Conservation (phyloP, 768 basidiomycete genomes). For the Albatrellus ellisii region DNA sequence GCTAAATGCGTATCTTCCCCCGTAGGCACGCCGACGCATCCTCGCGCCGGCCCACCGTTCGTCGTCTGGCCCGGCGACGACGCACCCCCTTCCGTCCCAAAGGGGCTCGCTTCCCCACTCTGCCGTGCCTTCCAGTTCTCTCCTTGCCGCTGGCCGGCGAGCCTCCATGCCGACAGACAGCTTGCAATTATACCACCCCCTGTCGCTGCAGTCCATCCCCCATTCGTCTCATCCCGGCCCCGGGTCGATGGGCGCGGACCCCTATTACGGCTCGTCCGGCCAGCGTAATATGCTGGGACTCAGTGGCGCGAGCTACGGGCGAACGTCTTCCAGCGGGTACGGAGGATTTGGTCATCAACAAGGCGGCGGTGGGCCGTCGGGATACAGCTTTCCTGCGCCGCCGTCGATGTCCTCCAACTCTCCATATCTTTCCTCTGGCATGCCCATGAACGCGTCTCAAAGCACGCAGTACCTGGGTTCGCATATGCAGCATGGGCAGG, state of each 20-base stretch:
- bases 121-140: conserved; percentile 11
- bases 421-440: conserved; percentile 2
- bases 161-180: conserved; percentile 59
- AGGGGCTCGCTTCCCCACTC: conserved; percentile 11
- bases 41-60: conserved; percentile 72
- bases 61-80: conserved; percentile 65
- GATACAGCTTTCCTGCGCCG: conserved; percentile 11
- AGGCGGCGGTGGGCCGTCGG: background rate
- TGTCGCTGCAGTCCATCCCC: conserved; percentile 49
- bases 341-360: background rate
- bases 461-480: conserved; percentile 5
- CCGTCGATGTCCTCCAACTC: conserved; percentile 8
- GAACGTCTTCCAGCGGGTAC: background rate
- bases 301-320: conserved; percentile 6
- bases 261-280: conserved; percentile 7
- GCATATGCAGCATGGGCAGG: no score
- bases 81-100: conserved; percentile 47
- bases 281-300: conserved; percentile 9
- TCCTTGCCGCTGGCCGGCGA: conserved; percentile 26
- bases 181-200: conserved; percentile 66
- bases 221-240: conserved; percentile 11
- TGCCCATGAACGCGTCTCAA: conserved; percentile 6
- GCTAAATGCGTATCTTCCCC: conserved; percentile 6
- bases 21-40: conserved; percentile 68
- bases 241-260: conserved; percentile 9